Evolutionary conservation across 352 stramenopile species (phyloP), one percentile per base, ranked within the genome.

Genomic region (Phytophthora pseudosyringae): DNA sequence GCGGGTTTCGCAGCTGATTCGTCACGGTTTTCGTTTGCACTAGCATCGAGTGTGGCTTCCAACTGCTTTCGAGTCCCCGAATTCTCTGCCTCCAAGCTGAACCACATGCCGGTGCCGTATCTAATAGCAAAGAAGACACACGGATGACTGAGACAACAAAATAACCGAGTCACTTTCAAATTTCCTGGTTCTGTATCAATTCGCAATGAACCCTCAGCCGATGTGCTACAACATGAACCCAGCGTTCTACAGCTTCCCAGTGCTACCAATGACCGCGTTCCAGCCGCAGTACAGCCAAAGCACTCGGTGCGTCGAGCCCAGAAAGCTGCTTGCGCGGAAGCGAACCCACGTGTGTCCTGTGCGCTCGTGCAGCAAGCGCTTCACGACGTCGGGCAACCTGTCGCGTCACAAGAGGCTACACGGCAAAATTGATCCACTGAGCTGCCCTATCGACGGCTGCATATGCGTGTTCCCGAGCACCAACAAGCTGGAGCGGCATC

Each of bases 341-440:
- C 61, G 60, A 29, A 49, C 49, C n/a, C 70, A 87, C 39, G 63
- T 80, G 25, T 87, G 78, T 56, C 59, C 53, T 12, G 67, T 78
- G 32, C 43, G 21, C n/a, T 63, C 66, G 7, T 86, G 75, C 25
- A 63, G 75, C 50, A 86, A 84, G 53, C 67, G 46, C 26, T 86
- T 86, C 58, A 84, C 70, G 50, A 86, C 78, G 28, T 76, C 73
- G 16, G 78, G 78, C 35, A 86, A 84, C 53, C 57, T 84, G 15
- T 78, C 75, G 10, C 78, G 75, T 13, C 78, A 84, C 45, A 81
- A 78, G 43, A 64, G 69, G 5, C 52, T 79, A 35, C 75, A 83
- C 63, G 69, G 69, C 25, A 73, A 71, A 43, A 77, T 71, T 54
- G 71, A 75, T 55, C 74, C 61, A 28, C 39, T 76, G 15, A 54